These are phyloP conservation scores for Buddleja alternifolia DNA, from an alignment of 257 asterid species.

Conservation along the genomic window DNA sequence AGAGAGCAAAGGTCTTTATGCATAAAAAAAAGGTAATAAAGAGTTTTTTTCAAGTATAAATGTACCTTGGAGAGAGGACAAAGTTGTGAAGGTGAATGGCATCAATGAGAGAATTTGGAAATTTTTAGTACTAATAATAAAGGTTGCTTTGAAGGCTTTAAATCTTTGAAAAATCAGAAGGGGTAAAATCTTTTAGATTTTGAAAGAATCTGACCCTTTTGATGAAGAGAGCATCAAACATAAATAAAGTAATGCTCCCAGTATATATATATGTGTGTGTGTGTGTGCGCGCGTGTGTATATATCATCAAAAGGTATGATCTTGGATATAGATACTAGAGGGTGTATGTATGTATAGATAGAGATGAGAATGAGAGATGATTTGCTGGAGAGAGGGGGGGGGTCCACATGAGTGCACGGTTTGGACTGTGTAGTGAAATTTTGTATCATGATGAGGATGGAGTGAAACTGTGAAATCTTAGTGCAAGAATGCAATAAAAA, in stretches of 20 bases:
- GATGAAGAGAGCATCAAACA: constrained; percentile 11
- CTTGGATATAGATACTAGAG: constrained; percentile 23
- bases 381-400: constrained; percentile 34
- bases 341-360: constrained; percentile 20
- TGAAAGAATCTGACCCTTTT: constrained; percentile 43
- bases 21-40: constrained; percentile 27
- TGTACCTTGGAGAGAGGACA: constrained; percentile 60
- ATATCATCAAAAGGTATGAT: constrained; percentile 6
- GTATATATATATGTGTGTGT: background rate
- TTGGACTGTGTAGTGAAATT: constrained; percentile 38
- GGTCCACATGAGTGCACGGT: constrained; percentile 57
- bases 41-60: constrained; percentile 31
- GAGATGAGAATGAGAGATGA: constrained; percentile 31
- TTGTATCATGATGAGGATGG: constrained; percentile 23
- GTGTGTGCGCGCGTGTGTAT: too few species aligned
- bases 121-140: constrained; percentile 22
- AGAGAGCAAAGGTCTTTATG: constrained; percentile 42
- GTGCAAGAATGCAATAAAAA: too few species aligned
- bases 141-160: constrained; percentile 34
- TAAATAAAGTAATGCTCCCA: background rate
- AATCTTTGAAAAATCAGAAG: constrained; percentile 41
- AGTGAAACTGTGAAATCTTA: background rate
- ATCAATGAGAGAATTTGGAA: constrained; percentile 20
- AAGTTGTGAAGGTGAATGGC: constrained; percentile 34
- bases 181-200: constrained; percentile 31